These are phyloP conservation scores for Colletotrichum sp. DNA, from an alignment of 2,329 filamentous ascomycete genomes.

Conservation along the genomic window DNA sequence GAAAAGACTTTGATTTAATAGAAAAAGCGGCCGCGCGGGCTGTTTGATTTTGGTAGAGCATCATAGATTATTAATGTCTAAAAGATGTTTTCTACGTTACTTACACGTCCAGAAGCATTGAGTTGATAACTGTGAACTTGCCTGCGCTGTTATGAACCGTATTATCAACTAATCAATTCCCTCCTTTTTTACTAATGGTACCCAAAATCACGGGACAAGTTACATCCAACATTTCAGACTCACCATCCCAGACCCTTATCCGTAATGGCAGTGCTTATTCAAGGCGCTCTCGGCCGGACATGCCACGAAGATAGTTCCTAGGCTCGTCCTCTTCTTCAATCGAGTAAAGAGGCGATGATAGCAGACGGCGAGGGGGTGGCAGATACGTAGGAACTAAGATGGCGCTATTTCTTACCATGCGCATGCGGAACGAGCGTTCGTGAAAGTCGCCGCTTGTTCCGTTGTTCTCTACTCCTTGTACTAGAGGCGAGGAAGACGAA, in stretches of 20 bases:
- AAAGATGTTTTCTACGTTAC: background rate
- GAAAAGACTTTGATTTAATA: background rate
- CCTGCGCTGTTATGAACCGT: background rate
- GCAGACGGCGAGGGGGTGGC: background rate
- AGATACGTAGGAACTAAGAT: background rate
- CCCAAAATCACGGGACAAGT: background rate
- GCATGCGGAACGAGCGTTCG: background rate
- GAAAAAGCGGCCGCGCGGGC: background rate
- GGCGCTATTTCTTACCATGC: background rate
- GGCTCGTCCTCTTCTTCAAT: background rate
- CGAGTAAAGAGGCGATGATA: background rate
- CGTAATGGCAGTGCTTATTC: fast-evolving
- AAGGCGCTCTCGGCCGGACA: background rate
- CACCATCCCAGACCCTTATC: background rate
- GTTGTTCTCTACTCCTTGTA: background rate
- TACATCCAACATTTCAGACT: background rate
- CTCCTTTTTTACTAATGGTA: background rate
- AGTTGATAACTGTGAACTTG: background rate
- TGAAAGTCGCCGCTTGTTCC: background rate
- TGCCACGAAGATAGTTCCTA: background rate
- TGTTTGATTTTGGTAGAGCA: background rate
- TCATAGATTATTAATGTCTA: background rate
- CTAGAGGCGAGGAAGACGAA: fast-evolving
- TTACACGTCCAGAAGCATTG: background rate
- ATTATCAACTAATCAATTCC: background rate